phyloP scores from a whole-genome alignment of 2,329 filamentous ascomycete genomes.

The Metarhizium humberi region DNA sequence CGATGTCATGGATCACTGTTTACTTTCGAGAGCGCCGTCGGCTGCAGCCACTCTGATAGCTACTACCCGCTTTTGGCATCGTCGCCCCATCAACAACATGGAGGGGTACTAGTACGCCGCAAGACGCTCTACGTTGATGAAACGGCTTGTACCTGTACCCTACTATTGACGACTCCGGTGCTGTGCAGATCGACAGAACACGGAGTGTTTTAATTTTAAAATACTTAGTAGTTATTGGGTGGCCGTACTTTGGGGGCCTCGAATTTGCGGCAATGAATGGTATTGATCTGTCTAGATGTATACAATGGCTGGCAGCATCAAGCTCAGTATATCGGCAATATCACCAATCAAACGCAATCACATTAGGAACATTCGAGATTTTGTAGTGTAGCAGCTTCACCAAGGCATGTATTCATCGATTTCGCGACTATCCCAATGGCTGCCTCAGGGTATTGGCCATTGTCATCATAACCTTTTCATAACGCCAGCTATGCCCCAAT shows the following conservation, averaged over 20 bases:
- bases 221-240: too few species aligned
- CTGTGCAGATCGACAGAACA: too few species aligned
- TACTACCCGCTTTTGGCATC: slow-evolving; percentile 4
- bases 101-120: not conserved
- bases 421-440: slow-evolving; percentile 22
- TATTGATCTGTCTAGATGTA: too few species aligned
- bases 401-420: slow-evolving; percentile 12
- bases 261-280: too few species aligned
- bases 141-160: not conserved
- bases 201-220: too few species aligned
- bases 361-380: not conserved
- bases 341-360: not conserved
- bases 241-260: too few species aligned
- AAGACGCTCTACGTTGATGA: not conserved
- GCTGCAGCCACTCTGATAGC: too few species aligned
- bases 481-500: slow-evolving; percentile 28
- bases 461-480: slow-evolving; percentile 22
- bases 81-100: slow-evolving; percentile 5
- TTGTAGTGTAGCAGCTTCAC: slow-evolving; percentile 24
- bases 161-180: too few species aligned
- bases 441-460: slow-evolving; percentile 25
- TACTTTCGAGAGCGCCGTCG: not conserved
- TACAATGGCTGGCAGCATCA: not conserved
- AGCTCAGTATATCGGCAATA: not conserved
- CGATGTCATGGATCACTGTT: not conserved